phyloP scores from a whole-genome alignment of 768 basidiomycete species.

The Coprinellus micaceus region DNA sequence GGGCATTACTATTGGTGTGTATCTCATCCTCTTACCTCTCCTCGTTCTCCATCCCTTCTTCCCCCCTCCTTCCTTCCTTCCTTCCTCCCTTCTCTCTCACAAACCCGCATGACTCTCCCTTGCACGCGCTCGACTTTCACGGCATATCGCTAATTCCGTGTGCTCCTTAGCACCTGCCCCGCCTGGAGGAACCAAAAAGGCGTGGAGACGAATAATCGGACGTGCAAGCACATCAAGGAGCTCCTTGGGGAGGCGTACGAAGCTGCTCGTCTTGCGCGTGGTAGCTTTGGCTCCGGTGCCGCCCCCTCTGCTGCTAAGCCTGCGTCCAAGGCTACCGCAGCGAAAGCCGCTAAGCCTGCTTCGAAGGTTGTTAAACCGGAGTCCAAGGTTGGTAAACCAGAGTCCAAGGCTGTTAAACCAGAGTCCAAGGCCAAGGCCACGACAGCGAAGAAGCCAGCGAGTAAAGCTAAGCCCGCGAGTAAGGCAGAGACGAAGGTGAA shows the following conservation, averaged over 20 bases:
- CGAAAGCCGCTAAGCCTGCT: background rate
- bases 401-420: background rate
- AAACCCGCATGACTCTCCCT: no score
- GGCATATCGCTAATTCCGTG: no score
- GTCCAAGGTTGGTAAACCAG: background rate
- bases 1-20: slow-evolving; percentile 39
- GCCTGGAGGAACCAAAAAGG: background rate
- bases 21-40: no score
- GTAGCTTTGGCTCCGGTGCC: slow-evolving; percentile 26
- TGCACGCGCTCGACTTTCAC: no score
- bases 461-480: slow-evolving; percentile 13
- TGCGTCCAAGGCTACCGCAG: no score
- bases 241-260: slow-evolving; percentile 42
- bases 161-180: background rate
- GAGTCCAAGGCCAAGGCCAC: background rate
- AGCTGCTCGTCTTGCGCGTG: slow-evolving; percentile 32
- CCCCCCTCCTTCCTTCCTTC: no score
- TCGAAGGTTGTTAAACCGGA: no score
- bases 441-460: background rate
- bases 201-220: slow-evolving; percentile 35
- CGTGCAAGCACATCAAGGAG: slow-evolving; percentile 40
- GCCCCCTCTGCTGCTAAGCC: background rate
- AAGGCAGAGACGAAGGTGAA: slow-evolving; percentile 14
- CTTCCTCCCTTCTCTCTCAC: no score
- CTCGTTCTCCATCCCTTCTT: no score